These are phyloP conservation scores for Clonostachys solani DNA, from an alignment of 2,329 filamentous ascomycete species.

Conservation along the genomic window DNA sequence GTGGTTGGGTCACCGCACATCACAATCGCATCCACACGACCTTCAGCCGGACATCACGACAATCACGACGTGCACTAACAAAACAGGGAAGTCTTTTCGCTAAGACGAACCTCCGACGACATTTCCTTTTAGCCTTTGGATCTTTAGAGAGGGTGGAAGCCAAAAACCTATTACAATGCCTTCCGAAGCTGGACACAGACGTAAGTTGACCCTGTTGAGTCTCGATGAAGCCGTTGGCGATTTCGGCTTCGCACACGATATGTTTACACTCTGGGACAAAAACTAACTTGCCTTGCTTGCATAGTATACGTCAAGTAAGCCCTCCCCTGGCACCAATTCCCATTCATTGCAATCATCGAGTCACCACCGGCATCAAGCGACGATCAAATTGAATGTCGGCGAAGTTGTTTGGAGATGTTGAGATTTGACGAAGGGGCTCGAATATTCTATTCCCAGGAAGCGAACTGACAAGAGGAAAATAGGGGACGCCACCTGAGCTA, in stretches of 20 bases:
- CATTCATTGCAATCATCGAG: neutral
- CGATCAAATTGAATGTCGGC: too few species aligned
- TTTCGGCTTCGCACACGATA: conserved; percentile 1
- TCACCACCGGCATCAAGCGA: neutral
- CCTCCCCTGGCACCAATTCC: conserved; percentile 4
- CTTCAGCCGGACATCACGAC: conserved; percentile 27
- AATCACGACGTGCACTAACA: conserved; percentile 32
- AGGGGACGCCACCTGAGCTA: conserved; percentile 99
- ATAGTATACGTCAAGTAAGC: conserved; percentile 89
- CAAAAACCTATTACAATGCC: conserved; percentile 68
- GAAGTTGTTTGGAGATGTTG: neutral
- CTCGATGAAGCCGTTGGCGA: neutral
- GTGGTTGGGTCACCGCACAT: conserved; percentile 24
- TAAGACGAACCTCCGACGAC: conserved; percentile 34
- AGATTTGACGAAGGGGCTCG: neutral
- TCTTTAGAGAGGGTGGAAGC: conserved; percentile 41
- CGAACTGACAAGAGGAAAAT: conserved; percentile 18
- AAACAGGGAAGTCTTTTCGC: conserved; percentile 37
- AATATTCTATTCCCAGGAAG: too few species aligned
- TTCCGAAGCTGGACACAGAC: conserved; percentile 84
- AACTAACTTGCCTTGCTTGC: conserved; percentile 12
- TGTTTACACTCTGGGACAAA: neutral
- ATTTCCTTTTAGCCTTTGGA: conserved; percentile 34
- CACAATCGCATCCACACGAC: conserved; percentile 26
- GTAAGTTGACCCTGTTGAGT: conserved; percentile 52